Evolutionary conservation across 2,329 filamentous ascomycete species (phyloP), one percentile per base, ranked within the genome.

Genomic region (Sporothrix brunneoviolacea): DNA sequence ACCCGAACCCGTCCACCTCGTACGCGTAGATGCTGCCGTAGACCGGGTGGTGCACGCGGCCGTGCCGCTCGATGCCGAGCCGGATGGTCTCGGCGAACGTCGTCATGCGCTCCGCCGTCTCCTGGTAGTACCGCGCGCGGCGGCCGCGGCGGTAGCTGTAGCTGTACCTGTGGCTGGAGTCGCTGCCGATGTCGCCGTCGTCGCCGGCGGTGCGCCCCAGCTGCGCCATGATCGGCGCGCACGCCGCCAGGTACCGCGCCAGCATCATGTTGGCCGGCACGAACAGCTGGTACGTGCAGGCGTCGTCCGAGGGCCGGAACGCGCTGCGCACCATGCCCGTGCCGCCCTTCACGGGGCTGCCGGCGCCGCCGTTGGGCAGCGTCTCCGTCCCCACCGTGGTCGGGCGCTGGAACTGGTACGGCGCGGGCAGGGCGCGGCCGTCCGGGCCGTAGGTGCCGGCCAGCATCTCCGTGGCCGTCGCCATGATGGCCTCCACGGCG

Each of bases 191-290:
- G 8, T 37, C 33, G 5, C 63, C 54, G n/a, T n/a, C n/a, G 50
- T 55, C 3, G 51, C 51, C 21, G 53, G 48, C 2, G 79, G 63
- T 40, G 6, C 27, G 33, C 9, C 44, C 48, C 21, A 51, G 33
- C 21, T 44, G 40, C 32, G 59, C 57, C 60, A 65, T 61, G 45
- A 69, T 58, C 59, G 64, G 37, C 68, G 70, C 51, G 64, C 69
- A 57, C 65, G 65, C 51, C 8, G 66, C 67, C 1, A 84, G 67
- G 56, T 78, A 80, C 35, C 71, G 66, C 30, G 77, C 72, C 60
- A 84, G 80, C 76, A 82, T 81, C 80, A 84, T 83, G 62, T 91
- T 91, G 13, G 83, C 80, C 0, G 87, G 87, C 58, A 91, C 86
- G 64, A 89, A 82, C 62, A 85, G 86, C 57, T 87, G 85, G 53